Evolutionary conservation across 768 basidiomycete species (phyloP), one percentile per base, ranked within the genome.

Genomic region (Suillus ampliporus): DNA sequence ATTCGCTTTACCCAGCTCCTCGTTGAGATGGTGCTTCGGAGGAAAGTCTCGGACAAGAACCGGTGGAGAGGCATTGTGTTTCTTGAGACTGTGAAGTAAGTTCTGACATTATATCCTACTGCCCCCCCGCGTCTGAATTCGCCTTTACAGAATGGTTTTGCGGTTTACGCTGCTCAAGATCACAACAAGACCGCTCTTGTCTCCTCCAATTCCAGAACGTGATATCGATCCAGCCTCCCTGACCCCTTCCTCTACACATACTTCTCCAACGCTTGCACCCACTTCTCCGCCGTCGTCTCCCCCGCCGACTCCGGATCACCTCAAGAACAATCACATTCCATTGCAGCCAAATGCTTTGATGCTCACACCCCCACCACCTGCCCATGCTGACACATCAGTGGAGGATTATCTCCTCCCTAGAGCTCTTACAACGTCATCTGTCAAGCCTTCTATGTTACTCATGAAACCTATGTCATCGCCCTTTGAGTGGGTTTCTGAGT

Each of bases 381-480:
- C 76, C 46, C 81, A 79, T 58, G 81, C 83, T 6, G 84, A 84
- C 48, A 77, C 82, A 7, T 82, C 88, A 7, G 84, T 90, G 8
- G 92, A 95, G 73, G 92, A 93, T 60, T 94, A 86, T 71, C 82
- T 95, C 34, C 79, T 94, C n/a, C 85, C 92, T 19, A 94, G 93
- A 74, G 91, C 91, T 4, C 78, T 95, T 61, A 87, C 88, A 17
- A 84, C 89, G 15, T 79, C 89, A 34, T 84, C 88, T 37, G 90
- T 95, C 59, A 90, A 86, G 69, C 85, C 87, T 26, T 87, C 92
- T 15, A 79, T 85, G 10, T 85, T 88, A 28, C 83, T 95, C 58
- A 72, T 95, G 28, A 82, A 83, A 61, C 77, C 84, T 8, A 73
- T 94, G 10, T 74, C 84, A 53, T 84, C 85, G 4, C 81, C 88